Evolutionary conservation across 305 asterid genomes (phyloP).

Genomic region (Euphrasia arctica): DNA sequence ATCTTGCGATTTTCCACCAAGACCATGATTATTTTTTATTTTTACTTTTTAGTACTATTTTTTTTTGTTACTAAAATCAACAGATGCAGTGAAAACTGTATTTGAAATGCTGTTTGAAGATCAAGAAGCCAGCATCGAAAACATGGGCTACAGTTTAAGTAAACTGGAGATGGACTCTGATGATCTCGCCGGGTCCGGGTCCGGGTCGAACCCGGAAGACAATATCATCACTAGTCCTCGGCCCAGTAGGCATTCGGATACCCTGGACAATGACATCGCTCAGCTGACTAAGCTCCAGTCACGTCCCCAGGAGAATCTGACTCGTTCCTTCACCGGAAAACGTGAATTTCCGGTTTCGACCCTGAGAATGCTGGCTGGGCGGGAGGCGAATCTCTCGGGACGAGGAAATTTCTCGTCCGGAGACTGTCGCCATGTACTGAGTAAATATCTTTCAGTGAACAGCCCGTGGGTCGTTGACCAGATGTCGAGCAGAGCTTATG

Average conservation of each 20-base stretch:
- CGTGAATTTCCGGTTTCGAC: constrained; percentile 52
- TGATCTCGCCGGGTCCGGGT: background rate
- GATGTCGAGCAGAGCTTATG: constrained; percentile 79
- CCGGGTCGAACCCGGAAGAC: constrained; percentile 24
- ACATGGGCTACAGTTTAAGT: constrained; percentile 74
- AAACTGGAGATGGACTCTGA: constrained; percentile 61
- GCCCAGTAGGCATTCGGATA: constrained; percentile 22
- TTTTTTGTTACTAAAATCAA: too few relatives aligned
- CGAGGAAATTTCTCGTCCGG: constrained; percentile 67
- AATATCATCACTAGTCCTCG: background rate
- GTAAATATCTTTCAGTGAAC: constrained; percentile 65
- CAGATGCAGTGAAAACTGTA: too few relatives aligned
- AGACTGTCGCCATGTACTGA: constrained; percentile 70
- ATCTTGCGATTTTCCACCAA: too few relatives aligned
- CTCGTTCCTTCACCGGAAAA: constrained; percentile 44
- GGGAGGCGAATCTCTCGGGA: constrained; percentile 69
- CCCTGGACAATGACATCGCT: constrained; percentile 59
- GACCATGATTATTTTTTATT: too few relatives aligned
- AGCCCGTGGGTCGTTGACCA: constrained; percentile 79
- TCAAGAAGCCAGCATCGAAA: background rate
- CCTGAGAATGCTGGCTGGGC: constrained; percentile 71
- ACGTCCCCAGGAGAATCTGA: constrained; percentile 49
- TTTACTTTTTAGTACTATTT: too few relatives aligned
- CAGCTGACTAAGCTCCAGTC: constrained; percentile 74
- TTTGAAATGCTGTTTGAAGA: constrained; percentile 34